Percentiles rank a stretch among this genome's conserved stretches.
Evolutionary conservation across 169 alveolate species (phyloP).

Genomic region (Plasmodium gaboni): DNA sequence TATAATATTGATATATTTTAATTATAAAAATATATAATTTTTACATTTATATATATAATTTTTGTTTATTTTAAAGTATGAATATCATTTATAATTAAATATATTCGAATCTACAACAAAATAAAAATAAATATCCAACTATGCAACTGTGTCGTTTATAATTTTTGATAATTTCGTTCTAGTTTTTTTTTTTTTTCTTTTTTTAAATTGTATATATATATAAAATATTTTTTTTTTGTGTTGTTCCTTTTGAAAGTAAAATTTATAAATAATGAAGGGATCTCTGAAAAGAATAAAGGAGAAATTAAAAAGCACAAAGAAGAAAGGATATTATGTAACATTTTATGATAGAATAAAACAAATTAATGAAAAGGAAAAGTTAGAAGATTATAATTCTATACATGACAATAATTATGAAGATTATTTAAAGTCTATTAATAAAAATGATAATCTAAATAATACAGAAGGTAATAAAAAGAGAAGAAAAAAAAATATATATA

Average conservation of each 20-base stretch:
- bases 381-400: conserved; percentile 22
- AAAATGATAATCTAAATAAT: conserved; percentile 14
- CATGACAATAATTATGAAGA: conserved; percentile 29
- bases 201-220: no score
- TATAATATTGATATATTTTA: no score
- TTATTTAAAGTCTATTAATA: conserved; percentile 4
- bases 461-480: conserved; percentile 22
- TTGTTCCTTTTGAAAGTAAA: neutral
- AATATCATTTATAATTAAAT: no score
- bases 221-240: no score
- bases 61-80: no score
- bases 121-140: no score
- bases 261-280: conserved; percentile 25
- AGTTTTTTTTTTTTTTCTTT: no score
- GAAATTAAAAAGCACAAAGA: conserved; percentile 50
- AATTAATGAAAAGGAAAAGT: conserved; percentile 71
- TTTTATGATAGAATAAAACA: conserved; percentile 72
- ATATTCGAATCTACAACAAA: no score
- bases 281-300: conserved; percentile 26
- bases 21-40: no score
- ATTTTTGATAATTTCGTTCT: no score
- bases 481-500: neutral
- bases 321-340: conserved; percentile 55
- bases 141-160: no score
- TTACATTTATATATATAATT: no score